Percentiles rank a stretch among this genome's conserved stretches.
Evolutionary conservation across 225 moss, liverwort and hornwort genomes (phyloP).

Genomic region (Sphagnum tenellum): DNA sequence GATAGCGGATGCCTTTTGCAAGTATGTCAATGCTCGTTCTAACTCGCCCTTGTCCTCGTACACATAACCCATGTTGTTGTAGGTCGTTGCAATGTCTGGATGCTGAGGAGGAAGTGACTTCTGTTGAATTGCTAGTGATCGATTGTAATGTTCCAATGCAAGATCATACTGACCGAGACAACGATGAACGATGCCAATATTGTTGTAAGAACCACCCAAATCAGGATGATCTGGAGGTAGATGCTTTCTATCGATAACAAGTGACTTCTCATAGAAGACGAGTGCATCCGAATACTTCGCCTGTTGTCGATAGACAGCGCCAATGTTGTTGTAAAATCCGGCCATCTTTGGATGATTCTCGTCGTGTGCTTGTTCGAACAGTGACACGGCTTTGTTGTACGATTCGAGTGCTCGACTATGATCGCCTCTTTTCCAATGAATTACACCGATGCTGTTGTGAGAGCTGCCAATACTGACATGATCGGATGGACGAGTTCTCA

Average conservation of each 20-base stretch:
- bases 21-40: too few relatives aligned
- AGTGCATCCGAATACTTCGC: not conserved
- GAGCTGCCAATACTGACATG: not conserved
- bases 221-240: not conserved
- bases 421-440: not conserved
- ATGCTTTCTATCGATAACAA: not conserved
- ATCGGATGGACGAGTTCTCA: too few relatives aligned
- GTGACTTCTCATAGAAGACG: not conserved
- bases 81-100: too few relatives aligned
- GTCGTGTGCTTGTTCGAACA: not conserved
- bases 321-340: not conserved
- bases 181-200: too few relatives aligned
- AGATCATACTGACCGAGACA: too few relatives aligned
- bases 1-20: too few relatives aligned
- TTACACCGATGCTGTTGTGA: not conserved
- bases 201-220: too few relatives aligned
- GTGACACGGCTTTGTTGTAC: not conserved
- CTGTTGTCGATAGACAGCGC: not conserved
- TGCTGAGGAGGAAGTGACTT: too few relatives aligned
- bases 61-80: too few relatives aligned
- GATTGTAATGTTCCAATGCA: too few relatives aligned
- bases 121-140: too few relatives aligned
- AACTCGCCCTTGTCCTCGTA: too few relatives aligned
- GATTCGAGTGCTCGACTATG: not conserved
- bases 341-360: not conserved